These are phyloP conservation scores for Globisporangium abappressorium DNA, from an alignment of 352 stramenopile species.

Conservation along the genomic window DNA sequence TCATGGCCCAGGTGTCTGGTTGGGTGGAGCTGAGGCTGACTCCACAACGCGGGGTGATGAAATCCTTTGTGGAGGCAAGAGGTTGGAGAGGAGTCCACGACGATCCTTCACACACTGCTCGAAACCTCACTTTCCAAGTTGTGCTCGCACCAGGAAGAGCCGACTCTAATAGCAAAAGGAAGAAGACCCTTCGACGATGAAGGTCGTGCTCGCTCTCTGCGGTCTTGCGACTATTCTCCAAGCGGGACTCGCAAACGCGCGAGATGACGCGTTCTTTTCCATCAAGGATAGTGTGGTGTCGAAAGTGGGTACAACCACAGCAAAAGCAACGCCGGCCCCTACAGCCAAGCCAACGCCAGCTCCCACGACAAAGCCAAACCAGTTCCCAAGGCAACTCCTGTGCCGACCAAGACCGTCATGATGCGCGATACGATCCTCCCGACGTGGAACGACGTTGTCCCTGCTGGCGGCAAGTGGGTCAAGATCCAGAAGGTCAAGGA, in stretches of 20 bases:
- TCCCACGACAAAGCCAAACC: neutral
- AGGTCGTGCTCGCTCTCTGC: constrained; percentile 8
- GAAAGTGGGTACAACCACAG: neutral
- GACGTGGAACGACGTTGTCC: neutral
- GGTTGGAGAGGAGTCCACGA: neutral
- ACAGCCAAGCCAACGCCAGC: neutral
- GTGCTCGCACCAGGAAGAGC: neutral
- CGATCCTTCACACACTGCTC: neutral
- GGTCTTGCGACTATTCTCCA: neutral
- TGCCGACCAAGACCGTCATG: neutral
- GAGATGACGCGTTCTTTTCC: neutral
- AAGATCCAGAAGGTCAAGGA: constrained; percentile 1
- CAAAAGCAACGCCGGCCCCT: neutral
- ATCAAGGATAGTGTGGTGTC: neutral
- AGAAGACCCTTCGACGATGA: neutral
- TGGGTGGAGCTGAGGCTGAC: neutral
- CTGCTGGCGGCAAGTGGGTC: neutral
- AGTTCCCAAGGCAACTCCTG: neutral
- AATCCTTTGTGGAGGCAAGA: neutral
- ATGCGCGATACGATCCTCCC: neutral
- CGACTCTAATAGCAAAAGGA: neutral
- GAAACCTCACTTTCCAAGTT: constrained; percentile 1
- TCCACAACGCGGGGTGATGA: neutral
- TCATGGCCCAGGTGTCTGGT: neutral
- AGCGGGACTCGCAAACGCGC: neutral